Percentiles rank a stretch among this genome's conserved stretches.
phyloP scores from a whole-genome alignment of 495 filamentous ascomycete species.

The Haplographium delicatum region DNA sequence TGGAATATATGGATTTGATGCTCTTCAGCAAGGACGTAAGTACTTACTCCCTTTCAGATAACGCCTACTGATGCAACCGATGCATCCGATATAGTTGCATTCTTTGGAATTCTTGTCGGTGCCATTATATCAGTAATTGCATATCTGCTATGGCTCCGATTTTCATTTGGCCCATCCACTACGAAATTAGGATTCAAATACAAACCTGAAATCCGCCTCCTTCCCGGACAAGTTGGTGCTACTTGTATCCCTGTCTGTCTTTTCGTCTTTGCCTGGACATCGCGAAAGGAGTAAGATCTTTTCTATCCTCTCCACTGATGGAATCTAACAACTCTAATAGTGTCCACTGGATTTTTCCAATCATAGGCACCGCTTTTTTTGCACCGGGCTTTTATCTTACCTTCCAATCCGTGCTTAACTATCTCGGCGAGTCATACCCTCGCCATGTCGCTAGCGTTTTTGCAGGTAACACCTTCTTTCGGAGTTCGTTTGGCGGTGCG shows the following conservation, averaged over 20 bases:
- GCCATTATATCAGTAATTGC: slow-evolving; percentile 31
- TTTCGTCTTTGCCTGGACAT: slow-evolving; percentile 59
- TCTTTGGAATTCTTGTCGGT: slow-evolving; percentile 46
- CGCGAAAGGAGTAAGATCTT: slow-evolving; percentile 18
- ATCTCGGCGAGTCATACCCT: slow-evolving; percentile 36
- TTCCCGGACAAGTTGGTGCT: slow-evolving; percentile 49
- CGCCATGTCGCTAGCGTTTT: slow-evolving; percentile 39
- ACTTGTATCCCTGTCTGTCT: slow-evolving; percentile 46
- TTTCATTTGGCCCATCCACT: slow-evolving; percentile 11
- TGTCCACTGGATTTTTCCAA: slow-evolving; percentile 23
- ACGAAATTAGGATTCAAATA: slow-evolving; percentile 33
- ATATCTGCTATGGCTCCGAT: slow-evolving; percentile 29
- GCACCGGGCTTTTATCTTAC: slow-evolving; percentile 48
- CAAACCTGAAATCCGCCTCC: slow-evolving; percentile 43
- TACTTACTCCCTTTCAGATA: too few relatives aligned
- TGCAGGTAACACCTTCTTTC: slow-evolving; percentile 42
- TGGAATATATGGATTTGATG: slow-evolving; percentile 45
- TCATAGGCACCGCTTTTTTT: slow-evolving; percentile 46
- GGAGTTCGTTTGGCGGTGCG: slow-evolving; percentile 37
- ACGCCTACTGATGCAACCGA: too few relatives aligned
- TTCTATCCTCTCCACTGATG: too few relatives aligned
- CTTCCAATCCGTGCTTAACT: slow-evolving; percentile 48
- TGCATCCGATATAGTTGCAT: too few relatives aligned
- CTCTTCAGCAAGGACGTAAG: slow-evolving; percentile 39
- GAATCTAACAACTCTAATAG: too few relatives aligned